Evolutionary conservation across 192 early-diverging fungal genomes (phyloP).

Genomic region (Glomus cerebriforme): DNA sequence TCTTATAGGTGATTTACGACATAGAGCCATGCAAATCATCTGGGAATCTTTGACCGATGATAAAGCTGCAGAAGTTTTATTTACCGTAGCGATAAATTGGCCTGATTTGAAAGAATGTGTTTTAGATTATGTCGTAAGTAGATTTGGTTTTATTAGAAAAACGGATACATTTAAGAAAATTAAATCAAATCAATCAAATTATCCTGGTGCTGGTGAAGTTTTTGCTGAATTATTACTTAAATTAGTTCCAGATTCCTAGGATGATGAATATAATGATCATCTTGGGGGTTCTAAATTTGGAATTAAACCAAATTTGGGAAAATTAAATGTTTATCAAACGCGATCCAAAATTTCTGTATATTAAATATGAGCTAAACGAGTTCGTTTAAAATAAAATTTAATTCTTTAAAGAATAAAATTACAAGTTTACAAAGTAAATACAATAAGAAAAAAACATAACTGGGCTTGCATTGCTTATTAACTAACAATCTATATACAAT

Average conservation of each 20-base stretch:
- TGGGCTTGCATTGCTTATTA: no score
- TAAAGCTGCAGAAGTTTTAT: not conserved
- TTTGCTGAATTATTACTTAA: conserved; percentile 5
- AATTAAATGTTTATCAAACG: no score
- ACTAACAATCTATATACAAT: no score
- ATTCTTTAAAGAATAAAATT: no score
- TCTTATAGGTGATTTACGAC: not conserved
- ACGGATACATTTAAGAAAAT: conserved; percentile 15
- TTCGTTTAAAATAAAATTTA: no score
- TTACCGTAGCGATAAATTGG: not conserved
- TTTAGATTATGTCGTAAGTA: conserved; percentile 14
- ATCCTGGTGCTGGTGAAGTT: not conserved
- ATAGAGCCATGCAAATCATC: not conserved
- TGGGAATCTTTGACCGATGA: not conserved
- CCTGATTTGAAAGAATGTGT: conserved; percentile 23
- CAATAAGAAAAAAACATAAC: no score
- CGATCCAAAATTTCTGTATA: no score
- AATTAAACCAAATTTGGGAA: no score
- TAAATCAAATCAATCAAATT: not conserved
- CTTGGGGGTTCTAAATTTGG: no score
- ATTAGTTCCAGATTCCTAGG: not conserved
- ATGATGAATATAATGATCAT: no score
- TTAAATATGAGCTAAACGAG: no score
- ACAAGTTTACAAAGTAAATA: no score
- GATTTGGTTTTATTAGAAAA: conserved; percentile 14